Conservation (phyloP, 306 rosid species). For the Dryas octopetala region DNA sequence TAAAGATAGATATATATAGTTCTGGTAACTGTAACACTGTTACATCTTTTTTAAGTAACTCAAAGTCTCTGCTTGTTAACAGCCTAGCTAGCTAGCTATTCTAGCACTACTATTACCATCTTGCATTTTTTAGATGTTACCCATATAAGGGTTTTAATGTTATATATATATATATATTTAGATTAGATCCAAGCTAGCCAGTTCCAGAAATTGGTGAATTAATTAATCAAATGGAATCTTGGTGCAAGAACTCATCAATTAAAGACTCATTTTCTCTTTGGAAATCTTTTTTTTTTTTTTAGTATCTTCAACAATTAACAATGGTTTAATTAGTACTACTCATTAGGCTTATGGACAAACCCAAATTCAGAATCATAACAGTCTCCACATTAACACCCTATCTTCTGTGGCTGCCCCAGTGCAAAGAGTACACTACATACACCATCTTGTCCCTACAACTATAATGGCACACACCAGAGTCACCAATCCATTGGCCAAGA, state of each 20-base stretch:
- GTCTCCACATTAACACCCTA: neutral
- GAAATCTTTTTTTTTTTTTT: neutral
- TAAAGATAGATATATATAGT: neutral
- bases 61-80: neutral
- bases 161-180: neutral
- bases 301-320: neutral
- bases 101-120: neutral
- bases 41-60: neutral
- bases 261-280: neutral
- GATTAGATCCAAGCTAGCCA: neutral
- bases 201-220: neutral
- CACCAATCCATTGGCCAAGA: constrained; percentile 7
- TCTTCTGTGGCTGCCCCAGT: neutral
- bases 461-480: constrained; percentile 7
- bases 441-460: constrained; percentile 8
- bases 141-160: neutral
- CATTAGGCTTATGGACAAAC: neutral
- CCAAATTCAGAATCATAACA: neutral
- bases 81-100: neutral
- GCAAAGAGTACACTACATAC: neutral
- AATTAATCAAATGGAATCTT: neutral
- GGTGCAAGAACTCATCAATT: neutral
- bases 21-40: neutral
- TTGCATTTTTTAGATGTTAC: neutral
- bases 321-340: neutral